Base-by-base conservation (phyloP, 495 filamentous ascomycete genomes). In the Chaetomidium leptoderma region DNA sequence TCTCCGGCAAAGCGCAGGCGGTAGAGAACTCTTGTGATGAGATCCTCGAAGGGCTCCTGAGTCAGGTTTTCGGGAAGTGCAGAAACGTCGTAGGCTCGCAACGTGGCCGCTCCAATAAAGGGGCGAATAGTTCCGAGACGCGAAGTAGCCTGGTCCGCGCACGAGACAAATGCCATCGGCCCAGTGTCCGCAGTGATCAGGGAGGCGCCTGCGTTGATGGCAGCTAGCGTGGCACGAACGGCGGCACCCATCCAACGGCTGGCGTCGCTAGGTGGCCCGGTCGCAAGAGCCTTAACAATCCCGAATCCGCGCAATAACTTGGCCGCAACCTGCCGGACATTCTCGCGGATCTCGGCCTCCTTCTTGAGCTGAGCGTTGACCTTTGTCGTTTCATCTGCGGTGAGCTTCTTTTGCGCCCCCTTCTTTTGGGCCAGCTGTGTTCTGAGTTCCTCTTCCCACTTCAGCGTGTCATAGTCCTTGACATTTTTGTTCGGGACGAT, bases 401-500 rank as follows among this genome's bases (percentile, higher is more conserved):
- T 92, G 32, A 97, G 83, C 72, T 97, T 97, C 76, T 88, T 91
- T 62, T 91, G 85, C 37, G 88, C 82, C 3, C 95, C 95, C 73
- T 91, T 93, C 78, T 97, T 98, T 62, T 89, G 78, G 23, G 90
- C 92, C 39, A 98, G 74, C 64, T 97, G 91, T 33, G 83, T 81
- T 46, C 91, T 75, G n/a, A 97, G 80, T 55, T 97, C 93, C 64
- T 89, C 85, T 70, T 98, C 93, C 93, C 93, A 98, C 73, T 96
- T 97, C 48, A 96, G 66, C 1, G 89, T 96, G 64, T 97, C 88
- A 59, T 96, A 95, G 68, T 97, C 93, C 69, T 89, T 96, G 53
- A 66, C 84, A 62, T 87, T 96, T 71, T 89, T 96, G 64, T 89
- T 82, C 8, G 88, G 81, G 14, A 82, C 65, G n/a, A 78, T 76